Evolutionary conservation across 164 flowering plant species (phyloP), one percentile per base, ranked within the genome.

Genomic region (Warburgia ugandensis): DNA sequence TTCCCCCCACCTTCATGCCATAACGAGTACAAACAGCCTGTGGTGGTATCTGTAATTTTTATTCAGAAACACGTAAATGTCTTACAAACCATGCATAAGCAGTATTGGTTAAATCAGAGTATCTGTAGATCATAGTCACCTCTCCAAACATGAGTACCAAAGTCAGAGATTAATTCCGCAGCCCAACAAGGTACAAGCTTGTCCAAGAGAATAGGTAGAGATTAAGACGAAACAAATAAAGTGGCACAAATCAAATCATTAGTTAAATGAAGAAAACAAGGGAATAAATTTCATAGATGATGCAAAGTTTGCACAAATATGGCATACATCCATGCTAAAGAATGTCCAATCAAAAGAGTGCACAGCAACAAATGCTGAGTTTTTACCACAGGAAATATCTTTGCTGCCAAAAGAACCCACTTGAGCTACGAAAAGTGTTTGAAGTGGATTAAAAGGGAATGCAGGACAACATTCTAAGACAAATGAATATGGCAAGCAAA

Each of bases 341-440:
- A 65, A 64, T 86, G 84, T 20, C 88, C 95, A 17, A 90, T 78
- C 70, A 90, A 67, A 31, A 90, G 86, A 10, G 97, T 86, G 66
- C 94, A 86, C 16, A 90, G 80, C 55, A 90, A 69, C 41, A 86
- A 84, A 70, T 90, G 95, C 62, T 90, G 97, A 71, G 84, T 90
- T 76, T 90, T 86, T 25, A 90, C 97, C 64, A 90, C 94, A 0
- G 94, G 91, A 49, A 73, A 83, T 68, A 90, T 90, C 65, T 84
- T 86, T 26, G 81, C 97, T 90, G 88, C 63, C 66, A 65, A 50
- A 36, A 54, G 29, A 22, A 48, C 52, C 17, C 36, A n/a, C 29
- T 44, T 20, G 33, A 36, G 52, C 26, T 37, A 41, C 29, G 22
- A 41, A 6, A 14, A 27, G 12, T 28, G 19, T 28, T 8, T 29